A percentile compares a stretch with the other conserved stretches of the same genome.
Conservation (phyloP, 163 green algal genomes). For the Scenedesmus sp. region DNA sequence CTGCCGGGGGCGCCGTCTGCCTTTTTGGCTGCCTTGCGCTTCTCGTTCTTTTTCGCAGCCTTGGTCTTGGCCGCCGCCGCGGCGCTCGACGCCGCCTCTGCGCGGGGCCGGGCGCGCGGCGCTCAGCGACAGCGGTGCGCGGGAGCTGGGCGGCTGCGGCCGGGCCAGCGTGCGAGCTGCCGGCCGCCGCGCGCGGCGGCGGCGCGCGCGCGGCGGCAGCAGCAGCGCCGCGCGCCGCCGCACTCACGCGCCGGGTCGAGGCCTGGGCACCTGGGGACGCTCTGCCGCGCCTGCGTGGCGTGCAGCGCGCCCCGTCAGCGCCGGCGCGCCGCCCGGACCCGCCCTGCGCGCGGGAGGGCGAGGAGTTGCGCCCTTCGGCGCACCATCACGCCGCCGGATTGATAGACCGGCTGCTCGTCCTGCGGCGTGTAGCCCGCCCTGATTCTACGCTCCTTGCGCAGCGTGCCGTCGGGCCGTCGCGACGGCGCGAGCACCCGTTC, state of each 20-base stretch:
- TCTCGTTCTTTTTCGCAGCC: slow-evolving; percentile 68
- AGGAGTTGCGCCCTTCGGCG: neutral
- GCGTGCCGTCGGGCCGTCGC: slow-evolving; percentile 80
- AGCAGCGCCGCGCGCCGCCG: neutral
- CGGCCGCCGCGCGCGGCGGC: too few relatives aligned
- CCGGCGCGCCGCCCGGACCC: neutral
- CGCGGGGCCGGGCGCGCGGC: neutral
- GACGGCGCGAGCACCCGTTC: slow-evolving; percentile 70
- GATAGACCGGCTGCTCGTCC: slow-evolving; percentile 88
- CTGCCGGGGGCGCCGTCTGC: slow-evolving; percentile 33
- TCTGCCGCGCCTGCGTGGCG: slow-evolving; percentile 3
- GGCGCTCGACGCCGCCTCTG: slow-evolving; percentile 2
- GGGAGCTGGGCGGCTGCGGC: too few relatives aligned
- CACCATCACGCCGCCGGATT: slow-evolving; percentile 67
- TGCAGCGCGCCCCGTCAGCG: neutral
- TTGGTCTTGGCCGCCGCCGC: slow-evolving; percentile 59
- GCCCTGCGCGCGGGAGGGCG: neutral
- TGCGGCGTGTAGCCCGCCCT: slow-evolving; percentile 89
- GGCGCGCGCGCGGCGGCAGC: too few relatives aligned
- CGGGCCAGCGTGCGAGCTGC: too few relatives aligned
- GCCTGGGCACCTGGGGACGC: slow-evolving; percentile 31
- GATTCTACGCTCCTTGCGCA: slow-evolving; percentile 84
- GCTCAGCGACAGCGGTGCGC: too few relatives aligned
- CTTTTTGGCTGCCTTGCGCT: slow-evolving; percentile 70
- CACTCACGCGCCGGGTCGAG: slow-evolving; percentile 28